Evolutionary conservation across 2,329 filamentous ascomycete genomes (phyloP), one percentile per base, ranked within the genome.

Genomic region (Pseudophaeomoniella oleicola): DNA sequence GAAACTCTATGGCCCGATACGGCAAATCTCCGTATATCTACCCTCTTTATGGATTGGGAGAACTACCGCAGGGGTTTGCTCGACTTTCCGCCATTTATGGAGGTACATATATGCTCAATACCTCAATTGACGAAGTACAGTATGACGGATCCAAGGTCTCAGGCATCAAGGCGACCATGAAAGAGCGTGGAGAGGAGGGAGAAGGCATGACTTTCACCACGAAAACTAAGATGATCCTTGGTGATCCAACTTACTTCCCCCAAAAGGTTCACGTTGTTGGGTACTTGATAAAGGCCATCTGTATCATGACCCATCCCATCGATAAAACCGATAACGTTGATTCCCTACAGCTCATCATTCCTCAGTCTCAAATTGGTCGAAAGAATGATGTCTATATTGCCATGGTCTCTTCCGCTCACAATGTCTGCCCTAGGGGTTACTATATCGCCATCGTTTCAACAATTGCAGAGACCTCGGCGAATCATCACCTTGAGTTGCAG

Each of bases 21-120:
- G 90, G 90, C 63, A 96, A 94, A 66, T 96, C 87, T 10, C 92
- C 90, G 32, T 98, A 96, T 69, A 96, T 98, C 67, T 98, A 98
- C 71, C 92, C 90, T 34, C 78, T 96, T 19, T 98, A 98, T 66
- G 90, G 90, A 43, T 77, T 98, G 35, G 90, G 82, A 57, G 90
- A 98, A 67, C 80, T 98, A 39, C 92, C 90, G 22, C 90, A 98
- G 64, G 88, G 88, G 41, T 98, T 98, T 53, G 90, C 90, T 44
- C 87, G 90, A 60, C 75, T 98, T 37, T 94, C 87, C 30, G 90
- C 90, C 59, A 96, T 98, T 63, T 96, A 98, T 57, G 90, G 90
- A 46, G 90, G 90, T 50, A 98, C 90, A 35, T 98, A 98, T 67
- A 98, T 98, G 87, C 79, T 98, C 53, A 96, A 96, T 71, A 93